Evolutionary conservation across 73 alveolate species (phyloP), one percentile per base, ranked within the genome.

Genomic region (Diophrys sp.): DNA sequence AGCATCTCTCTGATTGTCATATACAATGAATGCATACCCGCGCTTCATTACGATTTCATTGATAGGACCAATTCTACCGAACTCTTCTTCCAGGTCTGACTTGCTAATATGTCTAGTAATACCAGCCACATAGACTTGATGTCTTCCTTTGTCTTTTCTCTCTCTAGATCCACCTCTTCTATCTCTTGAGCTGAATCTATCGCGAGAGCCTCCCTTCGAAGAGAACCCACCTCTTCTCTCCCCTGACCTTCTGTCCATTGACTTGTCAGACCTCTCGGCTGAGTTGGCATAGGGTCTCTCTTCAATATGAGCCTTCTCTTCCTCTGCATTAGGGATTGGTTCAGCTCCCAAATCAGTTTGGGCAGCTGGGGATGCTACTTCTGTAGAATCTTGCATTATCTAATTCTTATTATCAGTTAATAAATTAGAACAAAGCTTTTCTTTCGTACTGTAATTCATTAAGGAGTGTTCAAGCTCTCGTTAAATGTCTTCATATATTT

Each of bases 1-100:
- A 27, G 85, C 85, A 14, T 44, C 55, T 0, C 33, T 27, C 5
- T 71, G 56, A 0, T 77, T 74, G 23, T 32, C 54, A 67, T 5
- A 77, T 75, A 75, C 83, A 32, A 77, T 77, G 56, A 66, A 77
- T 32, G 85, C 85, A 67, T 29, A 77, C 24, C 85, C 85, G 1
- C 73, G 27, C 85, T 77, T 77, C 77, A 77, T 57, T 24, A 77
- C 26, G 30, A 62, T 23, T 11, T 70, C 71, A 28, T 44, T 77
- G 74, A 67, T 77, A 8, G 30, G 24, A 29, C 85, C 85, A 56
- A 31, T 66, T 67, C 67, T 77, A 27, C n/a, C 26, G 67, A 77
- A 77, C 1, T 29, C 71, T 27, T 67, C 85, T 32, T 77, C 85
- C 25, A 77, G 57, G 68, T 75, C 83, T 75, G 69, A 1, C n/a